Evolutionary conservation across 495 filamentous ascomycete species (phyloP), one percentile per base, ranked within the genome.

Genomic region (Xylaria grammica): DNA sequence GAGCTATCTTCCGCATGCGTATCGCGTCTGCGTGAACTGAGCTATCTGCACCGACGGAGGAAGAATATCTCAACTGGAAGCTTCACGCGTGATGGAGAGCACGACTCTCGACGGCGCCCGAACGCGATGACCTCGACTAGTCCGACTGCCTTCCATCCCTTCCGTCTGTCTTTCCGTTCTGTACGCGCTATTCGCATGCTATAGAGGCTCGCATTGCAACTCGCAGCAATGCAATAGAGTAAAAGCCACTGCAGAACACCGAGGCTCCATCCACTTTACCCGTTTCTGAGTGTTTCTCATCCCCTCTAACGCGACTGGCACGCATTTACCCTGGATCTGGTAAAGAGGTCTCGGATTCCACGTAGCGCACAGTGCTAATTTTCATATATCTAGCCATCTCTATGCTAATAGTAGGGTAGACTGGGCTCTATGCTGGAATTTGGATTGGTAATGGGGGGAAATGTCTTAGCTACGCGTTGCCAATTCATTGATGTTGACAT

Each of bases 301-400:
- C 19, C 19, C 29, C 40, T 49, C 60, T 13, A 19, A 45, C 60
- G 60, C 60, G 60, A 63, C 60, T 63, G 60, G 60, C 50, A 63
- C 60, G 60, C 60, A 49, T 26, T 48, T 46, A 22, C 38, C 20
- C 27, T 63, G 46, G 27, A 44, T 44, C 11, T 34, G 6, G 8
- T 24, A 30, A 34, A 40, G 34, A 19, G 30, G 32, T 54, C 32
- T 54, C 51, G 38, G 2, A 52, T 3, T 32, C 10, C n/a, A 26
- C 50, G 6, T 29, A 13, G 46, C 34, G 9, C 7, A 13, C 42
- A 24, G 45, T 24, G 22, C 40, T 45, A 45, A n/a, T n/a, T n/a
- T n/a, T n/a, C n/a, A n/a, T n/a, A n/a, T n/a, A n/a, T n/a, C n/a
- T n/a, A n/a, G n/a, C n/a, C n/a, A n/a, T n/a, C n/a, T n/a, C n/a